Evolutionary conservation across 2,329 filamentous ascomycete species (phyloP).

Genomic region (Clarireedia paspali): DNA sequence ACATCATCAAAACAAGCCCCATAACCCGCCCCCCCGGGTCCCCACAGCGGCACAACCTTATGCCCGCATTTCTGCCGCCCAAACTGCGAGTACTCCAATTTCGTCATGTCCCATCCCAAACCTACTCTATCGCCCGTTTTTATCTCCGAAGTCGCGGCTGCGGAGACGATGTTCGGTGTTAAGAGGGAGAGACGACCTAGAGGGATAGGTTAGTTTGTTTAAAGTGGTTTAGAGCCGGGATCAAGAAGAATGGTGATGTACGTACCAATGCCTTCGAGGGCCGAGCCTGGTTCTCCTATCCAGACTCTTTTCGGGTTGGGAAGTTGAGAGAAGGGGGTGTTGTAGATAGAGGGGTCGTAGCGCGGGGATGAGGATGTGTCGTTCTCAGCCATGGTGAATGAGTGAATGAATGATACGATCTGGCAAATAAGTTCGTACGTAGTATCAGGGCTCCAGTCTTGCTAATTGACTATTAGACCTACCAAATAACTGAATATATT

Average conservation of each 20-base stretch:
- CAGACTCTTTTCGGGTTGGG: constrained; percentile 19
- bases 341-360: constrained; percentile 17
- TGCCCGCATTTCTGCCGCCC: constrained; percentile 43
- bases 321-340: constrained; percentile 16
- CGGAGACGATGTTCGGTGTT: constrained; percentile 43
- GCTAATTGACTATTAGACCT: no score
- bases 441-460: no score
- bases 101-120: constrained; percentile 47
- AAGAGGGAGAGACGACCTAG: constrained; percentile 36
- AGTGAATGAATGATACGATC: not conserved
- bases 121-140: constrained; percentile 42
- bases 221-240: no score
- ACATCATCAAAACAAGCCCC: constrained; percentile 42
- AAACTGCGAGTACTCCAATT: constrained; percentile 47
- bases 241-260: not conserved
- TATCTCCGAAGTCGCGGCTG: constrained; percentile 42
- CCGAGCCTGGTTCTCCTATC: constrained; percentile 17
- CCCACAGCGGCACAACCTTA: constrained; percentile 40
- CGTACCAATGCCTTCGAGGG: constrained; percentile 18
- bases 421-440: no score
- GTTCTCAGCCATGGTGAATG: not conserved
- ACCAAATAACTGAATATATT: no score
- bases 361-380: constrained; percentile 3
- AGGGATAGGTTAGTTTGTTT: no score
- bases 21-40: constrained; percentile 17